A percentile compares a stretch with the other conserved stretches of the same genome.
Conservation (phyloP, 257 asterid species). For the Mentha longifolia region DNA sequence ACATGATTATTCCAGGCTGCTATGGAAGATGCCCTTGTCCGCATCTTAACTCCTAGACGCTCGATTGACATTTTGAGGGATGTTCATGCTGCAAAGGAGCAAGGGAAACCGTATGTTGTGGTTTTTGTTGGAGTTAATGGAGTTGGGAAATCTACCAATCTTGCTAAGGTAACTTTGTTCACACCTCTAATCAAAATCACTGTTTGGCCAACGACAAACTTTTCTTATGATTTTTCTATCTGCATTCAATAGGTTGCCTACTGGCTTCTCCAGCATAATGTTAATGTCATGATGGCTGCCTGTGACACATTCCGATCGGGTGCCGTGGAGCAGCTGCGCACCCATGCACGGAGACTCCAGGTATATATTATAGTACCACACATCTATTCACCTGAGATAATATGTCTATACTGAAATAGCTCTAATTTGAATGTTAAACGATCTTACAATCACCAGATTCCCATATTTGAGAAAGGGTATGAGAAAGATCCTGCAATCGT, state of each 20-base stretch:
- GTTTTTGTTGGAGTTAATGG: slow-evolving; percentile 99
- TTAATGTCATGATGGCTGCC: slow-evolving; percentile 97
- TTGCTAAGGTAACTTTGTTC: slow-evolving; percentile 71
- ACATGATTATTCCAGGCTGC: slow-evolving; percentile 63
- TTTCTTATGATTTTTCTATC: slow-evolving; percentile 15
- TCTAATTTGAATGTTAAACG: slow-evolving; percentile 21
- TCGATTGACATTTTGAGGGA: slow-evolving; percentile 96
- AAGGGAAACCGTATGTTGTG: slow-evolving; percentile 91
- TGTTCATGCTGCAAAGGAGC: slow-evolving; percentile 94
- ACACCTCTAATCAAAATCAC: background rate
- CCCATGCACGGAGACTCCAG: slow-evolving; percentile 97
- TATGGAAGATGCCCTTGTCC: slow-evolving; percentile 99
- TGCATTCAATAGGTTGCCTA: slow-evolving; percentile 75
- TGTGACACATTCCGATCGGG: slow-evolving; percentile 99
- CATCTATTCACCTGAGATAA: slow-evolving; percentile 17
- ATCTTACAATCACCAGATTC: slow-evolving; percentile 54
- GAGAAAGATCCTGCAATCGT: slow-evolving; percentile 98
- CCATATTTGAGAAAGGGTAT: slow-evolving; percentile 96
- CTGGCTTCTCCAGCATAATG: slow-evolving; percentile 91
- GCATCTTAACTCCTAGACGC: slow-evolving; percentile 92
- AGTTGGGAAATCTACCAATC: slow-evolving; percentile 97
- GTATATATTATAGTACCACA: slow-evolving; percentile 36
- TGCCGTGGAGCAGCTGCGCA: slow-evolving; percentile 99
- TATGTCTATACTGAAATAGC: slow-evolving; percentile 11
- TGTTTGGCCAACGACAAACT: background rate